A percentile compares a stretch with the other conserved stretches of the same genome.
Evolutionary conservation across 2,329 filamentous ascomycete genomes (phyloP).

Genomic region (Ramichloridium luteum): DNA sequence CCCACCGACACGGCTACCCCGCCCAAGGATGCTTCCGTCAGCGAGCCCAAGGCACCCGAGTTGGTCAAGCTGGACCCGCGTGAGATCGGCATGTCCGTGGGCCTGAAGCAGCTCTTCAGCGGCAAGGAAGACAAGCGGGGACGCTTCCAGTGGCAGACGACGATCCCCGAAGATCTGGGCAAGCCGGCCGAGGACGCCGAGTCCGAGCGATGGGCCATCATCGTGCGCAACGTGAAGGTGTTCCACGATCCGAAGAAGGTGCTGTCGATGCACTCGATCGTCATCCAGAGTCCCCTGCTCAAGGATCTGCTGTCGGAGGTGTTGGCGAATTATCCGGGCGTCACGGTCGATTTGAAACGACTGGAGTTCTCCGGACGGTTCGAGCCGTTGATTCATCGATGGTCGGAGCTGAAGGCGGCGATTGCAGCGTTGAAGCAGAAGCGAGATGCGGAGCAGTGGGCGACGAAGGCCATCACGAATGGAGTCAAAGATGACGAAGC

Average conservation of each 20-base stretch:
- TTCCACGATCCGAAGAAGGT: constrained; percentile 44
- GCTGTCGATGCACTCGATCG: constrained; percentile 46
- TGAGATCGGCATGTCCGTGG: constrained; percentile 27
- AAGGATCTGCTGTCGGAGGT: constrained; percentile 45
- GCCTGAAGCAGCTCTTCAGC: constrained; percentile 37
- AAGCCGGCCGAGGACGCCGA: constrained; percentile 49
- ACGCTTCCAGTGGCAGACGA: constrained; percentile 2
- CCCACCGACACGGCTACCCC: too few species aligned
- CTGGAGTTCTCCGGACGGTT: constrained; percentile 48
- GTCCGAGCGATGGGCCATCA: constrained; percentile 48
- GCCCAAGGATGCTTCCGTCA: too few species aligned
- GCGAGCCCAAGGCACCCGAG: neutral
- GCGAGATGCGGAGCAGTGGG: neutral
- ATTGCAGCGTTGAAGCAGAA: constrained; percentile 15
- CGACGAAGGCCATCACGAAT: neutral
- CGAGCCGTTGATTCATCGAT: constrained; percentile 53
- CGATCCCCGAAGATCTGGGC: constrained; percentile 36
- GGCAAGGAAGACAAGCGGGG: constrained; percentile 6
- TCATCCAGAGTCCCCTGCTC: constrained; percentile 51
- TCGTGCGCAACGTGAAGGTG: constrained; percentile 45
- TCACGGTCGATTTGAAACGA: constrained; percentile 47
- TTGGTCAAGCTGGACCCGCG: neutral
- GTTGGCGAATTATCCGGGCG: constrained; percentile 46
- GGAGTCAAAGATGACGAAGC: neutral
- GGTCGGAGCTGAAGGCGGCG: constrained; percentile 37